phyloP scores from a whole-genome alignment of 2,329 filamentous ascomycete genomes.

The Aspergillus aculeatinus region DNA sequence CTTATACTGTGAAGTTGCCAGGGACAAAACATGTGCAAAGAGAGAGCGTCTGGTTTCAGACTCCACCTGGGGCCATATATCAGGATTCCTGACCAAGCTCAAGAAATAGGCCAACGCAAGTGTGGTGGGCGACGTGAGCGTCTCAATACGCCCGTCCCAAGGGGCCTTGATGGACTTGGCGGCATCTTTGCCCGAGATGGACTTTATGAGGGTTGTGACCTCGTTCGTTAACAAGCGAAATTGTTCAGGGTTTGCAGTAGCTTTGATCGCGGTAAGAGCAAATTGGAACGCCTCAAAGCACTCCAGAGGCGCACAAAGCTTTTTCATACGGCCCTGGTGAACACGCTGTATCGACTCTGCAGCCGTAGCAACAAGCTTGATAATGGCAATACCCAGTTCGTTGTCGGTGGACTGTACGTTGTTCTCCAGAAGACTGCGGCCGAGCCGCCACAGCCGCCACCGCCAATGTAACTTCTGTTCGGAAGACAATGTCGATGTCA shows the following conservation, averaged over 20 bases:
- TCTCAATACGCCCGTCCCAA: conserved; percentile 42
- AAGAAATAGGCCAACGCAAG: conserved; percentile 38
- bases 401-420: conserved; percentile 24
- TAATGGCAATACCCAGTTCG: conserved; percentile 20
- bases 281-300: conserved; percentile 41
- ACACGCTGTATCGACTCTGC: conserved; percentile 31
- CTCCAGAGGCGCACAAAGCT: conserved; percentile 32
- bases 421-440: conserved; percentile 35
- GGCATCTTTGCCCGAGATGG: conserved; percentile 25
- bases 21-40: conserved; percentile 33
- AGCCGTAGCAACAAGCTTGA: conserved; percentile 29
- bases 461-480: conserved; percentile 37
- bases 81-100: conserved; percentile 32
- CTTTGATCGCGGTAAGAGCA: conserved; percentile 28
- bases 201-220: conserved; percentile 26
- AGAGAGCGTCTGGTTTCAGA: conserved; percentile 32
- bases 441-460: conserved; percentile 44
- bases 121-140: conserved; percentile 29
- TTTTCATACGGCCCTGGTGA: conserved; percentile 27
- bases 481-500: conserved; percentile 31
- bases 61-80: conserved; percentile 30
- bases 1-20: conserved; percentile 32
- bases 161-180: conserved; percentile 25
- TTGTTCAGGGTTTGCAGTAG: conserved; percentile 20
- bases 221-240: conserved; percentile 28